Conservation (phyloP, 495 filamentous ascomycete genomes). For the Aspergillus heteromorphus region DNA sequence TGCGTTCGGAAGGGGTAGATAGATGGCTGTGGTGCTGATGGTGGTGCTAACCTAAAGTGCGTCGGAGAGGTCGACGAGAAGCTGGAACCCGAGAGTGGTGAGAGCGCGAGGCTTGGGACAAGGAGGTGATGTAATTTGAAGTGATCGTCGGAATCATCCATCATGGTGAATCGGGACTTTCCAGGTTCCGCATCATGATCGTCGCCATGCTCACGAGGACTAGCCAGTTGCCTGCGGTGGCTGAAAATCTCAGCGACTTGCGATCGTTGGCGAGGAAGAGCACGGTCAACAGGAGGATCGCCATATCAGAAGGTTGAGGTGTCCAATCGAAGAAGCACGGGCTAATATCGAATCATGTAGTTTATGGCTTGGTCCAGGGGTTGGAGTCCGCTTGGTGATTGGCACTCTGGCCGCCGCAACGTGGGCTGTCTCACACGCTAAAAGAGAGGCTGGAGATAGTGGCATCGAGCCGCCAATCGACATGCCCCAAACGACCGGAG, state of each 20-base stretch:
- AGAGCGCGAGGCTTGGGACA: constrained; percentile 19
- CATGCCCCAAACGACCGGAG: too few relatives aligned
- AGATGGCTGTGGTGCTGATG: constrained; percentile 18
- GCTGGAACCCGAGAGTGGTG: constrained; percentile 17
- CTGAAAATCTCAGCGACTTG: constrained; percentile 27
- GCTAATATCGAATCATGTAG: background rate
- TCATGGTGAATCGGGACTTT: constrained; percentile 22
- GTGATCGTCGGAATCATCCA: constrained; percentile 28
- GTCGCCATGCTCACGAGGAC: constrained; percentile 29
- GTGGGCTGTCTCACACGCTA: too few relatives aligned
- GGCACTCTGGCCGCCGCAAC: too few relatives aligned
- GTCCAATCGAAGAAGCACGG: background rate
- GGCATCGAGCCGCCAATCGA: too few relatives aligned
- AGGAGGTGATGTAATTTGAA: constrained; percentile 29
- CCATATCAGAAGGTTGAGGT: background rate
- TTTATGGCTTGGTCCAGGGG: background rate
- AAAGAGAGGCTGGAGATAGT: too few relatives aligned
- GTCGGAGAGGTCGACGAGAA: constrained; percentile 19
- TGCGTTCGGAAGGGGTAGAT: constrained; percentile 26
- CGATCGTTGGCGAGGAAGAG: background rate
- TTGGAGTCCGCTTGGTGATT: too few relatives aligned
- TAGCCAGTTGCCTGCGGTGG: constrained; percentile 28
- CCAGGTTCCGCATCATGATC: constrained; percentile 24
- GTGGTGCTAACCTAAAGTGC: background rate
- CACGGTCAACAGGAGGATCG: constrained; percentile 2